A percentile compares a stretch with the other conserved stretches of the same genome.
phyloP scores from a whole-genome alignment of 192 early-diverging fungal species.

The Coemansia sp. region DNA sequence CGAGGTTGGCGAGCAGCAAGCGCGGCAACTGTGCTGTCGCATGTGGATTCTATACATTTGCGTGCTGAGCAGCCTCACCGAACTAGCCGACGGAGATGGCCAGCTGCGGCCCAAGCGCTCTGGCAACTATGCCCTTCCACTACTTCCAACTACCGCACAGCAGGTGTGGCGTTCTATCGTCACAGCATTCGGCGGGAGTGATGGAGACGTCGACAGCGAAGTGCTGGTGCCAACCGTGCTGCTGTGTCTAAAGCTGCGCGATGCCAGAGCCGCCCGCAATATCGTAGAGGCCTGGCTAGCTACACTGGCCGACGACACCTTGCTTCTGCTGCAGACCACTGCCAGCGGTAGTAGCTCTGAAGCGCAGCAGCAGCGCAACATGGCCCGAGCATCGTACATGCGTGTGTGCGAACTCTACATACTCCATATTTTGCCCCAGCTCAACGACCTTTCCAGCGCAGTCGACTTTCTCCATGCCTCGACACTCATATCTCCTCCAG shows the following conservation, averaged over 20 bases:
- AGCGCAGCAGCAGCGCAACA: slow-evolving; percentile 31
- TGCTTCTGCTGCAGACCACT: slow-evolving; percentile 28
- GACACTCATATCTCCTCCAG: slow-evolving; percentile 17
- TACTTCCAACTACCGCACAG: slow-evolving; percentile 37
- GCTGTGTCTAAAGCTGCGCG: slow-evolving; percentile 55
- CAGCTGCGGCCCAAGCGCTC: slow-evolving; percentile 24
- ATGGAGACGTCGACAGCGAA: slow-evolving; percentile 54
- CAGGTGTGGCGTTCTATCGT: slow-evolving; percentile 46
- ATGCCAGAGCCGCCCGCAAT: slow-evolving; percentile 45
- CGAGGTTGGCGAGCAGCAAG: slow-evolving; percentile 49
- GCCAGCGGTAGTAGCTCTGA: not conserved
- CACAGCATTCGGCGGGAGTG: slow-evolving; percentile 44
- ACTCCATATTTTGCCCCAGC: slow-evolving; percentile 53
- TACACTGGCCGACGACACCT: slow-evolving; percentile 43
- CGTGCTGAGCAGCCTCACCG: slow-evolving; percentile 52
- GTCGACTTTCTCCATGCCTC: slow-evolving; percentile 36
- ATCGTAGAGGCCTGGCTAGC: slow-evolving; percentile 57
- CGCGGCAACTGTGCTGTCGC: slow-evolving; percentile 54
- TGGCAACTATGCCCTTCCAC: not conserved
- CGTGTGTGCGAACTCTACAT: slow-evolving; percentile 56
- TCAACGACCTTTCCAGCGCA: slow-evolving; percentile 41
- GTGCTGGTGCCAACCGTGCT: slow-evolving; percentile 54
- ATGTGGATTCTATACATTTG: slow-evolving; percentile 58
- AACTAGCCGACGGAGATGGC: slow-evolving; percentile 42
- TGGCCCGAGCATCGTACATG: slow-evolving; percentile 52